These are phyloP conservation scores for Striga asiatica DNA, from an alignment of 257 asterid species.

Conservation along the genomic window DNA sequence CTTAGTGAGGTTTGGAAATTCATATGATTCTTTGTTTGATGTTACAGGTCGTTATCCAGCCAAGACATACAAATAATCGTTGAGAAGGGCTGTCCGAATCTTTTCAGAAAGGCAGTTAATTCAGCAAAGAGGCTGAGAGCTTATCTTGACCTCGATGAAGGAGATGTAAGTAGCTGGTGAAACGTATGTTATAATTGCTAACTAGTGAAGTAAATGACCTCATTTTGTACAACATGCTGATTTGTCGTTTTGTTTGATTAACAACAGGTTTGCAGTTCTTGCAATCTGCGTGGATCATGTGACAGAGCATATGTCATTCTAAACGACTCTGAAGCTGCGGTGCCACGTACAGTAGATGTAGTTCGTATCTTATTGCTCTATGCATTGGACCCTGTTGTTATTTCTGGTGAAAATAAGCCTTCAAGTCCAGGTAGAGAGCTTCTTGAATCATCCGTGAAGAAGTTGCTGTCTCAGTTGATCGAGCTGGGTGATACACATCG, in stretches of 20 bases:
- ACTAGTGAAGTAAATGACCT: conserved; percentile 3
- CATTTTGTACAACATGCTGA: not conserved
- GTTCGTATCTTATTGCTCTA: conserved; percentile 53
- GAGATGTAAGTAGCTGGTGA: conserved; percentile 43
- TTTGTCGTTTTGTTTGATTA: conserved; percentile 6
- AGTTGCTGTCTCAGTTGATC: conserved; percentile 53
- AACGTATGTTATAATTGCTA: not conserved
- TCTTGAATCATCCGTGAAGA: conserved; percentile 64
- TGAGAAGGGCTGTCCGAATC: conserved; percentile 72
- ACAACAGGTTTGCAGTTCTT: conserved; percentile 69
- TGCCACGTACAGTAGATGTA: conserved; percentile 79
- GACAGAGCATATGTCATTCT: conserved; percentile 66
- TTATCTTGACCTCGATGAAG: conserved; percentile 63
- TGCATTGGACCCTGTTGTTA: conserved; percentile 61
- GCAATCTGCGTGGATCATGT: conserved; percentile 77
- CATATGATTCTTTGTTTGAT: conserved; percentile 3
- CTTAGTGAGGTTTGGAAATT: not conserved
- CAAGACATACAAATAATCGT: conserved; percentile 63
- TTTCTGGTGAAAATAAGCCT: conserved; percentile 38
- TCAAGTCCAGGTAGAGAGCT: conserved; percentile 47
- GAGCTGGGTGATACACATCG: conserved; percentile 54
- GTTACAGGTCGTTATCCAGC: conserved; percentile 52
- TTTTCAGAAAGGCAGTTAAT: conserved; percentile 69
- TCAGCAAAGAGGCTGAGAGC: conserved; percentile 84
- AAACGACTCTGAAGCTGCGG: conserved; percentile 46